Percentiles rank a stretch among this genome's conserved stretches.
phyloP scores from a whole-genome alignment of 148 eudicot genomes.

The Cornus florida region DNA sequence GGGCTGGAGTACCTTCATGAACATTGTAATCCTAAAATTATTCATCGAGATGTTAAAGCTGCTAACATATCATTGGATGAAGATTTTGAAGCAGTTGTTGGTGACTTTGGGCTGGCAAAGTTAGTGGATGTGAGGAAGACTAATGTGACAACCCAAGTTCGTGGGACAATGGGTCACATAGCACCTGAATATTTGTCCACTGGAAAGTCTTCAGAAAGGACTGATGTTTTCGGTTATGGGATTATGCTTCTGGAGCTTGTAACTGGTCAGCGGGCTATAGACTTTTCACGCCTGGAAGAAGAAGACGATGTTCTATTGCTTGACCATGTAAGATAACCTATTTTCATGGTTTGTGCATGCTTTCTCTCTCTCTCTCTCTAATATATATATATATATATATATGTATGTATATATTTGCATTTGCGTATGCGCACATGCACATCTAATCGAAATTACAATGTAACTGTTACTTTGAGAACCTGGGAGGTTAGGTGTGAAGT shows the following conservation, averaged over 20 bases:
- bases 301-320: slow-evolving; percentile 65
- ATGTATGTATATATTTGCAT: no score
- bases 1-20: slow-evolving; percentile 60
- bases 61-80: slow-evolving; percentile 55
- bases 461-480: not conserved
- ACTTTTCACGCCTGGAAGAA: slow-evolving; percentile 57
- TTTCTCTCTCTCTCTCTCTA: not conserved
- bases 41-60: slow-evolving; percentile 61
- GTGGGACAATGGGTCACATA: slow-evolving; percentile 68
- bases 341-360: not conserved
- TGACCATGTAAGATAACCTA: slow-evolving; percentile 47
- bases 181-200: slow-evolving; percentile 64
- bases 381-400: no score
- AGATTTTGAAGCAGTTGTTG: slow-evolving; percentile 60
- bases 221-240: slow-evolving; percentile 62
- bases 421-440: not conserved
- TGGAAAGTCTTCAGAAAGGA: slow-evolving; percentile 55
- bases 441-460: not conserved
- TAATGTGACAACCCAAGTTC: slow-evolving; percentile 60
- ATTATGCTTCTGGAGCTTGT: slow-evolving; percentile 58
- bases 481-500: not conserved
- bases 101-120: slow-evolving; percentile 63
- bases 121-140: slow-evolving; percentile 54
- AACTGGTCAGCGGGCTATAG: slow-evolving; percentile 59
- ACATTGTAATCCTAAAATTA: slow-evolving; percentile 61